Conservation (phyloP, 2,329 filamentous ascomycete genomes). For the Aspergillus ochraceus region DNA sequence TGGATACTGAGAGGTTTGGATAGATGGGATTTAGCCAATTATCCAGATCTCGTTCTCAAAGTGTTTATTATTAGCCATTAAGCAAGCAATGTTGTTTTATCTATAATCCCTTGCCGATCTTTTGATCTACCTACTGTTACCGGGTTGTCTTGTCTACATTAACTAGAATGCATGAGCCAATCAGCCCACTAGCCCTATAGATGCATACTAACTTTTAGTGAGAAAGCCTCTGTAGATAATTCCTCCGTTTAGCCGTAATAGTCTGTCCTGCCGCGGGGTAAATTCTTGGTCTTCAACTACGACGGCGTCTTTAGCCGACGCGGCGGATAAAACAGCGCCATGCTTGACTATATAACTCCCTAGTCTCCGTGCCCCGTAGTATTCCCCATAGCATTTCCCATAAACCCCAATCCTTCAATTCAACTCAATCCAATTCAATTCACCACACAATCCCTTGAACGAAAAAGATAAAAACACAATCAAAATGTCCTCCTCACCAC, state of each 20-base stretch:
- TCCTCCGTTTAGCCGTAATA: not conserved
- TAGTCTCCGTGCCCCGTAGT: not conserved
- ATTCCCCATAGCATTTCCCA: too few species aligned
- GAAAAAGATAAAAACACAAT: not conserved
- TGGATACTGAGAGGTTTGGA: not conserved
- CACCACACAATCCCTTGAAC: too few species aligned
- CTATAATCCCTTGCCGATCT: too few species aligned
- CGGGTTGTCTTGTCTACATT: not conserved
- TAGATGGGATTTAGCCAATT: not conserved
- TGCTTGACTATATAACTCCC: not conserved
- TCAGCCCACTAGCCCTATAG: too few species aligned
- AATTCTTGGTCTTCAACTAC: not conserved
- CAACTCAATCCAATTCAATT: not conserved
- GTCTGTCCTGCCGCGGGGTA: not conserved
- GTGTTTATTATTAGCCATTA: too few species aligned
- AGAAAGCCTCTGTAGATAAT: not conserved
- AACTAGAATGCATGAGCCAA: not conserved
- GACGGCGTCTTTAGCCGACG: not conserved
- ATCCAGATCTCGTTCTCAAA: not conserved
- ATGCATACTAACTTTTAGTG: too few species aligned
- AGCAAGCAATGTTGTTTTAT: too few species aligned
- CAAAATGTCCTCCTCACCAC: constrained; percentile 13
- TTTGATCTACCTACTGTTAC: too few species aligned
- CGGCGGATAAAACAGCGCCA: not conserved
- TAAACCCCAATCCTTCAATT: not conserved